Base-by-base conservation (phyloP, 148 eudicot species). In the Diospyros lotus region DNA sequence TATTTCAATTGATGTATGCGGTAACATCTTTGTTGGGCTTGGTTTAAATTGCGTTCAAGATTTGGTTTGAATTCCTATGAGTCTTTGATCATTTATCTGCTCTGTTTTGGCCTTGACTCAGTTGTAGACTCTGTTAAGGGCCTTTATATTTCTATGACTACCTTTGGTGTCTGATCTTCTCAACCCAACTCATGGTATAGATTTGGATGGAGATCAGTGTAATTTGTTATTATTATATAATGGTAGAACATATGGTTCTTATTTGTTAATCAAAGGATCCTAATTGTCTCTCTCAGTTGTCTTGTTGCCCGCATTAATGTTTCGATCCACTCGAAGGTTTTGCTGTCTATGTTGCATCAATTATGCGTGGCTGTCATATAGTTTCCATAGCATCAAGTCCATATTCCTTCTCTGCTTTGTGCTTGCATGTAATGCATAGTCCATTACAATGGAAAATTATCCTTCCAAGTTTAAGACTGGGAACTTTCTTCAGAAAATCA, bases 1-100 rank as follows among this genome's bases (percentile, higher is more conserved):
- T 69, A 93, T 96, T 80, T 88, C 99, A 66, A 88, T 96, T 71
- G 99, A 96, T 87, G 99, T 81, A 68, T 69, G 74, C 50, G 42
- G 50, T 55, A 43, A 58, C 62, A 52, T 76, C 48, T 44, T 63
- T 1, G 64, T 72, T 18, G 50, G 44, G 45, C 75, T 78, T 64
- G 48, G 15, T 76, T 3, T 66, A 11, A 17, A 58, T 41, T 9
- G 17, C 28, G 18, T 64, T 46, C 66, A 14, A 39, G 52, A 43
- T 38, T 48, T 48, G 4, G 69, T 43, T 64, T 4, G 15, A 42
- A 45, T 59, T 72, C 18, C 39, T 45, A 12, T 15, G 66, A 17
- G n/a, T 55, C 9, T 14, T 10, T 13, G 2, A 5, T 28, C 43
- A 55, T 2, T 55, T 62, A 2, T 12, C 11, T 62, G 40, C 66